phyloP scores from a whole-genome alignment of 2,329 filamentous ascomycete species.

The Rutstroemia sp. region DNA sequence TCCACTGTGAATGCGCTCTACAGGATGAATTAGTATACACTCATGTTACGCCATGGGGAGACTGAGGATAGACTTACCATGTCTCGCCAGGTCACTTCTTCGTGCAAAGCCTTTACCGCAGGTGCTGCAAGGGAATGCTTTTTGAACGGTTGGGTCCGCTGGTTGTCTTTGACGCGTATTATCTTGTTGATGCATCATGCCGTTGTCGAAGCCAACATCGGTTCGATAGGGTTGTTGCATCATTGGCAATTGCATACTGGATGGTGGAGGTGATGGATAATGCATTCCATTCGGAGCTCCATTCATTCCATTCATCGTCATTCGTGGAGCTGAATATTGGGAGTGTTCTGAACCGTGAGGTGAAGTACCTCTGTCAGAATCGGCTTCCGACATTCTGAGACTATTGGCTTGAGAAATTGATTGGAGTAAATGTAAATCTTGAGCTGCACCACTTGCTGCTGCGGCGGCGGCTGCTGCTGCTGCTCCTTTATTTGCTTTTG shows the following conservation, averaged over 20 bases:
- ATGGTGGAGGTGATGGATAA: conserved; percentile 29
- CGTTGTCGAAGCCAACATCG: conserved; percentile 25
- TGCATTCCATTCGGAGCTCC: conserved; percentile 25
- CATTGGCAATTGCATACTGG: conserved; percentile 31
- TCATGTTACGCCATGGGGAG: neutral
- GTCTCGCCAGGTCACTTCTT: conserved; percentile 86
- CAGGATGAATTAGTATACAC: conserved; percentile 9
- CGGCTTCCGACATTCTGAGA: conserved; percentile 28
- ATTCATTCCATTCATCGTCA: conserved; percentile 27
- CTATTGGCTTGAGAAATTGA: conserved; percentile 28
- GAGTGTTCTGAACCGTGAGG: conserved; percentile 31
- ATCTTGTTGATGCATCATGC: conserved; percentile 25
- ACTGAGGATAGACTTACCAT: conserved; percentile 56
- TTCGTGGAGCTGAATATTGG: conserved; percentile 27
- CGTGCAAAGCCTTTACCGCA: conserved; percentile 90
- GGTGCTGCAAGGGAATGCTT: conserved; percentile 83
- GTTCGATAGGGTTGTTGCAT: conserved; percentile 27
- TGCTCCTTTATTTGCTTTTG: conserved; percentile 27
- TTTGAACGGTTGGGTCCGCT: conserved; percentile 31
- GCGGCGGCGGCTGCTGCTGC: conserved; percentile 24
- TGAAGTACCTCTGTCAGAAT: conserved; percentile 29
- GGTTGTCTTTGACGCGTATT: conserved; percentile 11
- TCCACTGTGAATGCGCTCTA: conserved; percentile 93
- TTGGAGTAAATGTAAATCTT: conserved; percentile 30
- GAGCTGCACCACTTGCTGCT: conserved; percentile 23